Evolutionary conservation across 257 asterid species (phyloP).

Genomic region (Plantago ovata): DNA sequence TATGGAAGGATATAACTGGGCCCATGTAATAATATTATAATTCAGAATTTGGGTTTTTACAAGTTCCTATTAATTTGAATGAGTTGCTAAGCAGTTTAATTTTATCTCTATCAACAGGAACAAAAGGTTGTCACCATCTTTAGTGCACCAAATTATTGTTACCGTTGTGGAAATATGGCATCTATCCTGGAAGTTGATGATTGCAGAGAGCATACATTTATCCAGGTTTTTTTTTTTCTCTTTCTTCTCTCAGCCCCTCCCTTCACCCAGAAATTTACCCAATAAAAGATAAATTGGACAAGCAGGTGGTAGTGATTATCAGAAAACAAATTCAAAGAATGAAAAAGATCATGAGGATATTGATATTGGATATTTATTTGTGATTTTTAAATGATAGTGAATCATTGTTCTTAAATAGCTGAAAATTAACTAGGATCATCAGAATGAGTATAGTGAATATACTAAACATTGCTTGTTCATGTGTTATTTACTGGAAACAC

Average conservation of each 20-base stretch:
- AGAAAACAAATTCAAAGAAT: too few relatives aligned
- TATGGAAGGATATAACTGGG: constrained; percentile 98
- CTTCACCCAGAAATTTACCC: neutral
- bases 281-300: neutral
- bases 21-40: constrained; percentile 57
- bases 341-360: too few relatives aligned
- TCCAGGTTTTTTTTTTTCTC: constrained; percentile 53
- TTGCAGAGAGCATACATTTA: constrained; percentile 75
- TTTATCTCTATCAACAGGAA: constrained; percentile 48
- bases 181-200: constrained; percentile 97
- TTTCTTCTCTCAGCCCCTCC: constrained; percentile 7
- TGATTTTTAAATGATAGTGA: too few relatives aligned
- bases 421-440: too few relatives aligned
- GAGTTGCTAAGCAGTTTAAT: neutral
- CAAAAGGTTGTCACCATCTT: constrained; percentile 95
- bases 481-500: neutral
- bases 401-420: too few relatives aligned
- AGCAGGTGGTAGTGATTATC: too few relatives aligned
- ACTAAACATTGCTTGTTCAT: too few relatives aligned
- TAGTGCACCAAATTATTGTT: constrained; percentile 95
- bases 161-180: constrained; percentile 97
- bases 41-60: neutral
- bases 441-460: too few relatives aligned
- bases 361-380: too few relatives aligned
- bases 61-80: neutral